phyloP scores from a whole-genome alignment of 208 protist genomes.

The Leptomonas seymouri region DNA sequence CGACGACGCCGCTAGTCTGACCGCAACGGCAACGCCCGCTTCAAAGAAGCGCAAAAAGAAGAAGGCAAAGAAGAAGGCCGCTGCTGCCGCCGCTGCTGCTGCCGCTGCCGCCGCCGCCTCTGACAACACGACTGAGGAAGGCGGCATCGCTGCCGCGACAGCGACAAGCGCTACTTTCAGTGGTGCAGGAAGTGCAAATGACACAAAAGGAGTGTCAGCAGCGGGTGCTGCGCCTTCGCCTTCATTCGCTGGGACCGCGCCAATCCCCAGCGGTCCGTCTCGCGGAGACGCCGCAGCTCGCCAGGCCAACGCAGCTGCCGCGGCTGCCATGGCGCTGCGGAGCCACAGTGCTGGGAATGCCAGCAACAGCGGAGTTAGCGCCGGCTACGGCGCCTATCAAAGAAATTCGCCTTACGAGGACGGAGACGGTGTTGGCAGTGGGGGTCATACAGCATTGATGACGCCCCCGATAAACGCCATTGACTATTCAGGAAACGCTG shows the following conservation, averaged over 20 bases:
- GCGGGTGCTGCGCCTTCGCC: background rate
- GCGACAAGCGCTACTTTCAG: background rate
- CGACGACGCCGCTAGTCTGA: background rate
- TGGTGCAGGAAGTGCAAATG: background rate
- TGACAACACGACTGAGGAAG: background rate
- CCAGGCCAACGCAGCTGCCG: background rate
- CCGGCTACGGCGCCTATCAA: slow-evolving; percentile 8
- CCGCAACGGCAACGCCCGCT: background rate
- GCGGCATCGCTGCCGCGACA: background rate
- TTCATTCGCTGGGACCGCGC: background rate
- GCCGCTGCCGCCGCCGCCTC: slow-evolving; percentile 10
- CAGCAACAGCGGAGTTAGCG: background rate
- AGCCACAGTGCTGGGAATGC: background rate
- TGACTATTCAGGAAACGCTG: background rate
- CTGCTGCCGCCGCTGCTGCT: slow-evolving; percentile 7
- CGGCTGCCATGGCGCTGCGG: background rate
- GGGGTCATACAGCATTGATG: background rate
- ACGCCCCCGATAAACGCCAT: background rate
- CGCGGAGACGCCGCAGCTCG: slow-evolving; percentile 15
- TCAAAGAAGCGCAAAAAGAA: slow-evolving; percentile 43
- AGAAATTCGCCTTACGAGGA: background rate
- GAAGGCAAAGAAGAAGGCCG: slow-evolving; percentile 29
- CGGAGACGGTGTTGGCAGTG: background rate
- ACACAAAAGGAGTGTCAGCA: background rate
- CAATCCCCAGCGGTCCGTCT: background rate